Evolutionary conservation across 371 early-diverging fungal species (phyloP), one percentile per base, ranked within the genome.

Genomic region (Sporodiniella umbellata): DNA sequence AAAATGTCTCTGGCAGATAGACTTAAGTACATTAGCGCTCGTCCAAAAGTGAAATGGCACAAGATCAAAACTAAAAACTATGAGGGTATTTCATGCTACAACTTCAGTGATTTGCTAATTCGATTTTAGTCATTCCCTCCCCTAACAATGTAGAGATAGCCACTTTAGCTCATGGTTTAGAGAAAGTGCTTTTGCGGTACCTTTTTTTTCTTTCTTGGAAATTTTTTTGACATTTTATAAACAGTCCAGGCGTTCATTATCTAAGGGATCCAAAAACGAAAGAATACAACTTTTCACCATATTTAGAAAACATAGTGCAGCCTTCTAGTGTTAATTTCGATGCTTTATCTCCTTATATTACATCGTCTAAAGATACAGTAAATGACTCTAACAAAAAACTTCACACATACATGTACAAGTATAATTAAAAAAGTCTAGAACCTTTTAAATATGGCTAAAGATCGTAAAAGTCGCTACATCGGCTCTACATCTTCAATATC

Each of bases 401-500:
- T 28, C 30, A 28, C 30, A 7, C 30, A 28, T 28, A 28, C 10
- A 28, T 28, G 10, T 28, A 28, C 10, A 28, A 7, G 30, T 28
- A 10, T 28, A 28, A 7, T 7, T 28, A 28, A 4, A 21, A 4
- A 28, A 7, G 22, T 24, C 4, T 56, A 82, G 84, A 60, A 38
- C 3, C 62, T 89, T 2, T 46, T 64, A 5, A 45, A 68, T 2
- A 45, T 85, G 48, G 84, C 89, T 0, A 61, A 54, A 11, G 24
- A 53, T 1, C 57, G 72, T 28, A 57, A 71, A 0, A 65, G 67
- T 46, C 76, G 62, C 23, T 95, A 87, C 68, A 74, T 85, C 18
- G 88, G 92, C 1, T 94, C 96, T 3, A 97, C 98, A 3, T 95
- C 95, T 6, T 94, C 95, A 2, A 84, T 92, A 53, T 88, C 94